phyloP scores from a whole-genome alignment of 768 basidiomycete genomes.

The Nevesoporus exiguus region DNA sequence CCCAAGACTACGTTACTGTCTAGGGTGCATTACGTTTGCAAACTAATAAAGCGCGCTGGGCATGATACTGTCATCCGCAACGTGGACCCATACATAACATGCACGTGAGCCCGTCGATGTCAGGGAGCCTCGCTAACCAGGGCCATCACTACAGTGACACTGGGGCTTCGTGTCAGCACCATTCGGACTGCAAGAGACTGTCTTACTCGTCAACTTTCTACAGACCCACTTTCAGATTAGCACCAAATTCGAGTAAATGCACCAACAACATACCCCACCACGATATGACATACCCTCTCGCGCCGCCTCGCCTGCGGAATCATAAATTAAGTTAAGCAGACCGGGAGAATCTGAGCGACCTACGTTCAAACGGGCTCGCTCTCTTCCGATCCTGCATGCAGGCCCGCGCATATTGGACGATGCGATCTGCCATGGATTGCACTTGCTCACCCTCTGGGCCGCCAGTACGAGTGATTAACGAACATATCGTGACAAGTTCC shows the following conservation, averaged over 20 bases:
- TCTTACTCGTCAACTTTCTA: slow-evolving; percentile 83
- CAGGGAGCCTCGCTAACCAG: slow-evolving; percentile 63
- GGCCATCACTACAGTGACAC: slow-evolving; percentile 69
- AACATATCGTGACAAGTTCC: slow-evolving; percentile 69
- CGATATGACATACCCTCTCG: slow-evolving; percentile 61
- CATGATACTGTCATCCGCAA: background rate
- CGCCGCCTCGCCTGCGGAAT: slow-evolving; percentile 52
- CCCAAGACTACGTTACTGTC: too few relatives aligned
- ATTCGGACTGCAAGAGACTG: background rate
- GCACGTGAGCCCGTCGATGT: background rate
- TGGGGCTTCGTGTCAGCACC: slow-evolving; percentile 27
- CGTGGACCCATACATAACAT: background rate
- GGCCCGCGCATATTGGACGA: slow-evolving; percentile 63
- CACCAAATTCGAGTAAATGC: slow-evolving; percentile 2
- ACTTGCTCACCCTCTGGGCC: slow-evolving; percentile 59
- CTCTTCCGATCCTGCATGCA: slow-evolving; percentile 68
- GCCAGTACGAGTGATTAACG: slow-evolving; percentile 55
- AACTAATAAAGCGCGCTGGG: background rate
- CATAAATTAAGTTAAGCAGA: slow-evolving; percentile 4
- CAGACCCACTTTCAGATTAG: slow-evolving; percentile 2
- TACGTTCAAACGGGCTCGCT: slow-evolving; percentile 74
- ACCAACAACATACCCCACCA: slow-evolving; percentile 63
- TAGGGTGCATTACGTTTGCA: too few relatives aligned
- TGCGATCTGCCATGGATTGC: slow-evolving; percentile 67
- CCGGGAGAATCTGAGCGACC: slow-evolving; percentile 24